Base-by-base conservation (phyloP, 106 monocot genomes). In the Apostasia ramifera region DNA sequence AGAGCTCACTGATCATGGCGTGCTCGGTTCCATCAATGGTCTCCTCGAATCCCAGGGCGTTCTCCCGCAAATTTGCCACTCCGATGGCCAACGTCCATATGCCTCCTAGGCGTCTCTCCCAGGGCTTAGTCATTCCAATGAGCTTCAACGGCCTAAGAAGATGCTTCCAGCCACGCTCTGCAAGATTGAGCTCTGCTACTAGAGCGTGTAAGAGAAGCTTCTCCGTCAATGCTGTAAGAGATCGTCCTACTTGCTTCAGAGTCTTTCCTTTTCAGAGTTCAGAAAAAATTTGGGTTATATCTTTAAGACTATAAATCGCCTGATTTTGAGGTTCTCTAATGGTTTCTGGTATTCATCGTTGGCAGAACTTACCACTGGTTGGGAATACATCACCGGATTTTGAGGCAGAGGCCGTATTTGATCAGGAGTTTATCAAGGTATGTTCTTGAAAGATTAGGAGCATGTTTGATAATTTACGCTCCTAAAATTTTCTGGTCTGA, bases 371-470 rank as follows among this genome's bases (percentile, higher is more conserved):
- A 10, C 93, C 93, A 5, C 72, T 93, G 77, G 93, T 89, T 62
- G 93, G 93, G 3, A 89, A 93, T 61, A 52, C 13, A 38, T 88
- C 93, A 7, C 93, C 88, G 5, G 86, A 93, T 78, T 93, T 93
- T 61, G 86, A 79, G 67, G 93, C 88, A 0, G 88, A 93, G 66
- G 93, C 93, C 3, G 88, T 89, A 44, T 89, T 89, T 65, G 93
- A 89, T 72, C 88, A 89, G 80, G 88, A 93, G 53, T 93, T 93
- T 56, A 81, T 89, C 59, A 86, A 88, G 61, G 93, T 89, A 77
- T 49, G 42, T 4, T 10, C 6, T 61, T 68, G 45, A 1, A 26
- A 26, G 26, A 26, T 26, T 26, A 26, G 26, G 26, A 26, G 26
- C 26, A 26, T 26, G 26, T 26, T 26, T 26, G 26, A 26, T 26